Evolutionary conservation across 2,329 filamentous ascomycete genomes (phyloP).

Genomic region (Albophoma yamanashiensis): DNA sequence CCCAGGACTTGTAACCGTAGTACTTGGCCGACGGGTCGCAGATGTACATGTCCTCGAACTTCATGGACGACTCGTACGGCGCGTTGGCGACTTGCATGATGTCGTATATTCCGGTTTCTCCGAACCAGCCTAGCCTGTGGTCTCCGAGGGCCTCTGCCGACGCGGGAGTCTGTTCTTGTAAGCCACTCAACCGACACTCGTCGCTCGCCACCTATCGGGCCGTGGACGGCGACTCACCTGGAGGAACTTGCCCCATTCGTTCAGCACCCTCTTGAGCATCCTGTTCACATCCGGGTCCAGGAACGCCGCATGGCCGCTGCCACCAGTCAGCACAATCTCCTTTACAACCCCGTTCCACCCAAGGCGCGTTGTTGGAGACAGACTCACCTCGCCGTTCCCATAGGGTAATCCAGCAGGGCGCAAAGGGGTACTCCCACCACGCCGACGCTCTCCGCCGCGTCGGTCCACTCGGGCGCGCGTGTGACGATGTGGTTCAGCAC

Average conservation of each 20-base stretch:
- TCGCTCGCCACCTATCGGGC: not conserved
- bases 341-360: too few species aligned
- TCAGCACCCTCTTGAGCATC: constrained; percentile 42
- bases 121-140: constrained; percentile 42
- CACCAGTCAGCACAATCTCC: not conserved
- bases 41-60: constrained; percentile 49
- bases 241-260: constrained; percentile 46
- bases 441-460: constrained; percentile 37
- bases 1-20: constrained; percentile 57
- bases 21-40: constrained; percentile 44
- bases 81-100: constrained; percentile 41
- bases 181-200: not conserved
- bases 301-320: constrained; percentile 40
- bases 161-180: constrained; percentile 28
- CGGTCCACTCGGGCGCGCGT: constrained; percentile 40
- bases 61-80: constrained; percentile 26
- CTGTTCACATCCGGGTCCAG: constrained; percentile 43
- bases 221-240: constrained; percentile 19
- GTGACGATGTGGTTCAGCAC: constrained; percentile 52
- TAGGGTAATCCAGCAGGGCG: constrained; percentile 44
- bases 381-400: constrained; percentile 38
- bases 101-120: constrained; percentile 33
- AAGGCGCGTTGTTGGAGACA: not conserved
- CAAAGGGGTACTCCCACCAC: constrained; percentile 44
- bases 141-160: constrained; percentile 40